A percentile compares a stretch with the other conserved stretches of the same genome.
Conservation (phyloP, 2,329 filamentous ascomycete genomes). For the Cladosporium sphaerospermum region DNA sequence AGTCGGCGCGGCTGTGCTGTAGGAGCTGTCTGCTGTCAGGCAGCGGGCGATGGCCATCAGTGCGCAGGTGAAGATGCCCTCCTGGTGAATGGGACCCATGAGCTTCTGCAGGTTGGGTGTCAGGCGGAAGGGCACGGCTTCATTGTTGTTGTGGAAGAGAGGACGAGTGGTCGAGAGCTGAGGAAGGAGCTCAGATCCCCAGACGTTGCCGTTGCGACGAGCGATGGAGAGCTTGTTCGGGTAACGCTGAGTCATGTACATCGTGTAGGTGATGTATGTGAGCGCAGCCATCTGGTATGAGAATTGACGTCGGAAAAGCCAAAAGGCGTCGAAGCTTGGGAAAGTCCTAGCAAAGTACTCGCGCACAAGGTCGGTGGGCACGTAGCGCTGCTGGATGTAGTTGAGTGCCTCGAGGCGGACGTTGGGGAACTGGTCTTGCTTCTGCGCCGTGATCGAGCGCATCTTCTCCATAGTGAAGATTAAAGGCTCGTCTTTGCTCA, state of each 20-base stretch:
- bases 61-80: conserved; percentile 91
- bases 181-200: conserved; percentile 91
- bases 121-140: conserved; percentile 93
- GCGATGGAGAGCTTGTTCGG: conserved; percentile 94
- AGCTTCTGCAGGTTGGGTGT: conserved; percentile 93
- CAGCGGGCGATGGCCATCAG: conserved; percentile 96
- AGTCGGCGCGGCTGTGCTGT: conserved; percentile 19
- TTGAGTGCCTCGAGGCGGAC: conserved; percentile 75
- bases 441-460: conserved; percentile 57
- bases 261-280: conserved; percentile 97
- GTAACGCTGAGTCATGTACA: conserved; percentile 94
- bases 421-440: conserved; percentile 51
- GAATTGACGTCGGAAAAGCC: conserved; percentile 96
- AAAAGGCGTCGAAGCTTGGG: conserved; percentile 87
- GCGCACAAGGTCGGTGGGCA: conserved; percentile 72
- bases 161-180: conserved; percentile 79
- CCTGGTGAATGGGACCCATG: conserved; percentile 91
- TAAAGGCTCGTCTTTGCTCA: conserved; percentile 92
- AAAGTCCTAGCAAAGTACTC: conserved; percentile 87
- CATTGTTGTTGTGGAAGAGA: conserved; percentile 91
- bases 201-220: conserved; percentile 81
- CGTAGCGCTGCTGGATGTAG: conserved; percentile 89
- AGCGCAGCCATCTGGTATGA: conserved; percentile 90
- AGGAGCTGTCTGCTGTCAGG: conserved; percentile 65
- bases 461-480: conserved; percentile 95